Conservation (phyloP, 1,139 yeast species). For the Candida buenavistaensis region DNA sequence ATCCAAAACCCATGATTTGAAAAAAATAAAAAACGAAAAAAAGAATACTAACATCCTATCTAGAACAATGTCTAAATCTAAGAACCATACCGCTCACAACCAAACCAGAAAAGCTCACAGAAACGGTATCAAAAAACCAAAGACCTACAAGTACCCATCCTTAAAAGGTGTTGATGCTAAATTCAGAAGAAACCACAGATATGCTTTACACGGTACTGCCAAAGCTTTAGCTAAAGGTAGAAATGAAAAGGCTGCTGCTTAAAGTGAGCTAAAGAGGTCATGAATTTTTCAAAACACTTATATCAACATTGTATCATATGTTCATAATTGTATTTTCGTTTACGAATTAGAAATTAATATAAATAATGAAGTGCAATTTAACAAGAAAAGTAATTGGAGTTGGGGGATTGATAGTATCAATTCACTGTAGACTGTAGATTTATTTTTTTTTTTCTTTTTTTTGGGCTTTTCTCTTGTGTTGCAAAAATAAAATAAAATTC, state of each 20-base stretch:
- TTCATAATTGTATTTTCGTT: conserved; percentile 16
- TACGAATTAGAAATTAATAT: conserved; percentile 17
- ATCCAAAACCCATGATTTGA: background rate
- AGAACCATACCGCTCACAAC: conserved; percentile 99
- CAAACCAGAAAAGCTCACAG: conserved; percentile 99
- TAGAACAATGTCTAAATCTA: conserved; percentile 87
- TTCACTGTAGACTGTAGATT: too few species aligned
- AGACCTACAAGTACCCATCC: conserved; percentile 96
- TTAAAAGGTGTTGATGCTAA: conserved; percentile 98
- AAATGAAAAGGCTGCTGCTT: conserved; percentile 39
- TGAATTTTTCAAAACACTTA: background rate
- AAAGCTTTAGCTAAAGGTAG: conserved; percentile 85
- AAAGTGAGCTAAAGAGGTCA: too few species aligned
- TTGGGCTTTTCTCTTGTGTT: background rate
- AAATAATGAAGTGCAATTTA: conserved; percentile 11
- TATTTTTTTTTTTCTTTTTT: background rate
- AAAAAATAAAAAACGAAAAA: background rate
- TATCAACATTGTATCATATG: conserved; percentile 10
- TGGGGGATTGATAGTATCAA: too few species aligned
- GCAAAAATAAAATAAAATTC: conserved; percentile 1
- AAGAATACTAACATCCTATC: conserved; percentile 26
- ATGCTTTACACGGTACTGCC: conserved; percentile 97
- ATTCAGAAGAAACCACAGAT: conserved; percentile 99
- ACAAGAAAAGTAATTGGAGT: too few species aligned
- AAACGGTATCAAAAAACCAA: conserved; percentile 99